Evolutionary conservation across 495 filamentous ascomycete genomes (phyloP).

Genomic region (Hyaloscypha finlandica): DNA sequence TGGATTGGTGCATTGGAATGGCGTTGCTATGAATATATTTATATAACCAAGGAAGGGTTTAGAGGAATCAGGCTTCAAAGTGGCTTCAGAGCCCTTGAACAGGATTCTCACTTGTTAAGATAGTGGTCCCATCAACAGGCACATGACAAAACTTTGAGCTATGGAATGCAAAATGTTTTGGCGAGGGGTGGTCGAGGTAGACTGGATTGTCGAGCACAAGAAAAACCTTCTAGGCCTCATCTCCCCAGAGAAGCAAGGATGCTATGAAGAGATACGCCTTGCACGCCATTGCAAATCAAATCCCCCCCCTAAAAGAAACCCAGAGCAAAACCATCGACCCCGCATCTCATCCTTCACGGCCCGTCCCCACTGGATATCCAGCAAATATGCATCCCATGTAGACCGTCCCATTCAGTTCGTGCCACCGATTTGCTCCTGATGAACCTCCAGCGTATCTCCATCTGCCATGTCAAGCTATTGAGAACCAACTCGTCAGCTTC

Average conservation of each 20-base stretch:
- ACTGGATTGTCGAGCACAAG: constrained; percentile 10
- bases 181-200: constrained; percentile 4
- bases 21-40: neutral
- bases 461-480: constrained; percentile 92
- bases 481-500: constrained; percentile 17
- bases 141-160: neutral
- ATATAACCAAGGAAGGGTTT: neutral
- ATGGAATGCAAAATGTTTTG: neutral
- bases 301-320: constrained; percentile 20
- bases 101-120: neutral
- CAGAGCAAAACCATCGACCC: constrained; percentile 19
- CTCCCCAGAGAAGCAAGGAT: constrained; percentile 15
- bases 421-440: constrained; percentile 96
- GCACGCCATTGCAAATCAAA: constrained; percentile 26
- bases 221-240: constrained; percentile 1
- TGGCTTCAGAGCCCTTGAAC: neutral
- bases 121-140: neutral
- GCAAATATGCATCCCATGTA: constrained; percentile 11
- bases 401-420: constrained; percentile 8
- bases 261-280: constrained; percentile 27
- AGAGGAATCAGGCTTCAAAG: neutral
- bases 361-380: neutral
- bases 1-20: constrained; percentile 14
- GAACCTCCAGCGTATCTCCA: constrained; percentile 95
- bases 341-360: constrained; percentile 2